Evolutionary conservation across 2,329 filamentous ascomycete species (phyloP).

Genomic region (Erysiphe pulchra): DNA sequence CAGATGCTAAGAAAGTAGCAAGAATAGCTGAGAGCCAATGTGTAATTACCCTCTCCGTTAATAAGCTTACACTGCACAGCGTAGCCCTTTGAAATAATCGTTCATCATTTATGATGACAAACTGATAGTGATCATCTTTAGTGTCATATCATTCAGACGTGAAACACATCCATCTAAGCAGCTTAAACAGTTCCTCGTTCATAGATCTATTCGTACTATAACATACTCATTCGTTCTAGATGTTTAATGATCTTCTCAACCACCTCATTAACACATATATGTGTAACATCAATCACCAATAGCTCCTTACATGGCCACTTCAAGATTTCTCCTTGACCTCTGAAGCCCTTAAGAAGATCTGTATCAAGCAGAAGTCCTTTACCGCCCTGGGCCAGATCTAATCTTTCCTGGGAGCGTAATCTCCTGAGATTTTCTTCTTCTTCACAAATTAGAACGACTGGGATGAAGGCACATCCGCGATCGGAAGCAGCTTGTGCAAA

Average conservation of each 20-base stretch:
- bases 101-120: no score
- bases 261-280: not conserved
- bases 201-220: not conserved
- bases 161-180: no score
- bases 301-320: not conserved
- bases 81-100: no score
- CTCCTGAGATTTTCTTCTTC: slow-evolving; percentile 1
- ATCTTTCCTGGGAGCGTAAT: not conserved
- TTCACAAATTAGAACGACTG: slow-evolving; percentile 1
- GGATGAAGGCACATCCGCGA: slow-evolving; percentile 1
- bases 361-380: not conserved
- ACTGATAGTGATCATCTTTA: no score
- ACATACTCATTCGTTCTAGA: not conserved
- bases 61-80: no score
- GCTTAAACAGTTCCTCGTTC: no score
- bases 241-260: not conserved
- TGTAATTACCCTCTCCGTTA: no score
- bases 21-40: no score
- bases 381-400: not conserved
- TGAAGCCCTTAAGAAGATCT: not conserved
- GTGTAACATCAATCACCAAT: slow-evolving; percentile 1
- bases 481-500: not conserved
- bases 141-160: no score
- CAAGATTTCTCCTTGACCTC: not conserved
- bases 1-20: no score